Evolutionary conservation across 495 filamentous ascomycete species (phyloP).

Genomic region (Penicillium turbatum): DNA sequence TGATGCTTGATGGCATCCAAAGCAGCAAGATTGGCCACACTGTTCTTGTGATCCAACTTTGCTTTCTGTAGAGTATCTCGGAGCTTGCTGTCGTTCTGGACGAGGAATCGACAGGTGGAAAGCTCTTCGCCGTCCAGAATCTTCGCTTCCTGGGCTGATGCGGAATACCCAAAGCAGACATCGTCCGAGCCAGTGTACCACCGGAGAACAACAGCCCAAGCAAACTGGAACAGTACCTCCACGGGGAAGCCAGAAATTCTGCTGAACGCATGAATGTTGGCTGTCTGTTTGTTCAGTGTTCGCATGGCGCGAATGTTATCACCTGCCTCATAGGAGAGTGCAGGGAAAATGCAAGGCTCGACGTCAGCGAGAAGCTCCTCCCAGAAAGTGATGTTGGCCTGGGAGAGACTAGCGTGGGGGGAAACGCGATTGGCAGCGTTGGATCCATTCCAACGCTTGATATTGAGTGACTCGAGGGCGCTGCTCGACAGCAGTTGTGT

Average conservation of each 20-base stretch:
- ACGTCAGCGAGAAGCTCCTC: conserved; percentile 46
- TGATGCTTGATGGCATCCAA: conserved; percentile 41
- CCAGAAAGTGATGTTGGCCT: conserved; percentile 44
- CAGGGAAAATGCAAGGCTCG: conserved; percentile 53
- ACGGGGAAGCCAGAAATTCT: conserved; percentile 26
- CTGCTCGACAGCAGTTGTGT: conserved; percentile 14
- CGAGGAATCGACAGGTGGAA: conserved; percentile 32
- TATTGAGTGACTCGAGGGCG: conserved; percentile 12
- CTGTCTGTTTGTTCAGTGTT: conserved; percentile 25
- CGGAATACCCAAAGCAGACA: conserved; percentile 51
- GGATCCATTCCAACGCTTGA: conserved; percentile 16
- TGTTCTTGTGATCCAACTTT: conserved; percentile 33
- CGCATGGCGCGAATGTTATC: conserved; percentile 10
- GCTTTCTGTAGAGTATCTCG: conserved; percentile 33
- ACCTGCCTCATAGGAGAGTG: conserved; percentile 21
- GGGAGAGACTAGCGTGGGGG: conserved; percentile 10
- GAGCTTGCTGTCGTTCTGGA: conserved; percentile 33
- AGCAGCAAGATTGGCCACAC: conserved; percentile 33
- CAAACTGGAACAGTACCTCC: conserved; percentile 40
- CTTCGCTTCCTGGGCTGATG: conserved; percentile 22
- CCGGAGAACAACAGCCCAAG: conserved; percentile 52
- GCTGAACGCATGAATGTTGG: conserved; percentile 36
- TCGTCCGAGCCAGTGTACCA: conserved; percentile 50
- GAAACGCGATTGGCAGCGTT: conserved; percentile 7
- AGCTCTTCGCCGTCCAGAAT: conserved; percentile 10